Evolutionary conservation across 805 yeast species (phyloP), one percentile per base, ranked within the genome.

Genomic region (Komagataella pastoris): DNA sequence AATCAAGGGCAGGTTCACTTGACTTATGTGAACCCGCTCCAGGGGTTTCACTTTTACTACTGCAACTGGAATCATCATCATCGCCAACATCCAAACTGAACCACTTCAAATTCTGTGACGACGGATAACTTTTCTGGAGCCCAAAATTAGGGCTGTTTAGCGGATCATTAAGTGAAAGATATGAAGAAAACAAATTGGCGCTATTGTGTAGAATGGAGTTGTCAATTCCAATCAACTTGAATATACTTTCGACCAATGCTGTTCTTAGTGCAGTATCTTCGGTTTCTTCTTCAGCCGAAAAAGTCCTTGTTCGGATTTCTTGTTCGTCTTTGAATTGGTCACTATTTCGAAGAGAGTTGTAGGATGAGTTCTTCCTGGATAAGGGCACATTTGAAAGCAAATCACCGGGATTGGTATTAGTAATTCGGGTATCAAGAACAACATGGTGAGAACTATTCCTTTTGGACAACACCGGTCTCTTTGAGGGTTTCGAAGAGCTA

Each of bases 341-440:
- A 19, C 19, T 44, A 14, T 30, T 14, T 2, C 40, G 40, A 30
- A 30, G 40, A 10, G 40, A 30, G 6, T 44, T 17, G 23, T 17
- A 17, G n/a, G 47, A 44, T 18, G 47, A 18, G 10, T 17, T 8
- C 10, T 17, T 63, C 51, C 83, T 68, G 1, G 83, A 74, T 6
- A 85, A 63, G 1, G 95, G 93, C 1, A 83, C 96, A 51, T 84
- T 85, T 0, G 96, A 85, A 8, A 89, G 66, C 50, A 89, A 70
- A 61, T 88, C 96, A 24, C 96, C 96, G 0, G 96, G 96, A 59
- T 85, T 88, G 17, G 81, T 69, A 3, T 77, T 66, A 3, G 40
- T 30, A 51, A 76, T 74, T 49, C 82, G 68, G 1, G 85, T 73
- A 23, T 75, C 77, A 43, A 84, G 65, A 3, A 66, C 77, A 45